Evolutionary conservation across 2,329 filamentous ascomycete genomes (phyloP), one percentile per base, ranked within the genome.

Genomic region (Botrytis pseudocinerea): DNA sequence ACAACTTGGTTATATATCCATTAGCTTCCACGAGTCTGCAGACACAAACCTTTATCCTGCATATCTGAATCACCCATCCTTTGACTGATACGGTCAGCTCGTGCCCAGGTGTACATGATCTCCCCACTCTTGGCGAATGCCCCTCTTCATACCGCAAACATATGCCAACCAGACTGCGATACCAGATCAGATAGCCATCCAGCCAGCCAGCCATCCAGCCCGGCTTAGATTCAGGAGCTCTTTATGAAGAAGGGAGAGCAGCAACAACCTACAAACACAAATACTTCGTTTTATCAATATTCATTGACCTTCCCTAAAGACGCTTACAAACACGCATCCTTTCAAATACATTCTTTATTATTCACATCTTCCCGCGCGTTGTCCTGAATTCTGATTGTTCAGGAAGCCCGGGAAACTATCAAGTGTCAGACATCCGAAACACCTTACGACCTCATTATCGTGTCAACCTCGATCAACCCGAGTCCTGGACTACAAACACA

Each of bases 331-430:
- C 48, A 57, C 48, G 20, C 16, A 46, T 46, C 44, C 38, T 59
- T 38, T 44, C 46, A 46, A 32, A n/a, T 28, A 51, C 65, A 44
- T 48, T 69, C 65, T 20, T 72, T 48, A 28, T 28, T 18, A 57
- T 62, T 18, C 51, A 72, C 32, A 54, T 73, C 62, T 65, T 78
- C 73, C 74, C 74, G 74, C 73, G 74, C 72, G 65, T 73, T 78
- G 69, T 78, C 76, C 76, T 77, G 76, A 74, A 76, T 75, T 75
- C 74, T 76, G 70, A 69, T 61, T 66, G 72, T 76, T 76, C 74
- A 76, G 77, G 77, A 78, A 75, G 76, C 74, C 76, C 62, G 76
- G 74, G 74, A 76, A 63, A 59, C 46, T 71, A 61, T 73, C 60
- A 62, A 72, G 16, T 60, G 48, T 69, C 28, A 32, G 69, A 59